These are phyloP conservation scores for Delonix regia DNA, from an alignment of 306 rosid species.

Conservation along the genomic window DNA sequence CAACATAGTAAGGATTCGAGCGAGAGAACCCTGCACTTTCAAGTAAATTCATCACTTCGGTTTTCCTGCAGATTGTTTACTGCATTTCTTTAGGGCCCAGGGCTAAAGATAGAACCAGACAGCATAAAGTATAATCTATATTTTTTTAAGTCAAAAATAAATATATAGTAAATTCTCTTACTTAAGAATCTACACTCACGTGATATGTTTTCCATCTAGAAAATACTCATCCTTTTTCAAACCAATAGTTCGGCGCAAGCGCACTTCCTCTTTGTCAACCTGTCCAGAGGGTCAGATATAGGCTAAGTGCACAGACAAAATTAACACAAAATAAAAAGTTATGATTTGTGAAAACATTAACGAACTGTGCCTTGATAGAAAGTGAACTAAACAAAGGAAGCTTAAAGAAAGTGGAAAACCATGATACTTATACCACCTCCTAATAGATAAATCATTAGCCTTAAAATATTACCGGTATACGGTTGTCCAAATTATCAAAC, in stretches of 20 bases:
- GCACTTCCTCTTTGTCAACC: conserved; percentile 99
- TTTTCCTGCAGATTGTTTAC: conserved; percentile 63
- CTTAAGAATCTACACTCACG: conserved; percentile 57
- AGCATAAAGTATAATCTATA: conserved; percentile 11
- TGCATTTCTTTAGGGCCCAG: conserved; percentile 12
- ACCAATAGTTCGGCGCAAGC: conserved; percentile 86
- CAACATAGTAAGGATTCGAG: conserved; percentile 98
- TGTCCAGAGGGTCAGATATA: conserved; percentile 36
- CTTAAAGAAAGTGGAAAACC: background rate
- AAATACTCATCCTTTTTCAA: conserved; percentile 92
- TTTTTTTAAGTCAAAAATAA: background rate
- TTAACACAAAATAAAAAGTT: conserved; percentile 13
- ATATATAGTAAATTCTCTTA: background rate
- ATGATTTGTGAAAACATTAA: conserved; percentile 21
- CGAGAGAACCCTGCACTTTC: conserved; percentile 99
- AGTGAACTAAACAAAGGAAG: background rate
- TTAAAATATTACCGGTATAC: conserved; percentile 82
- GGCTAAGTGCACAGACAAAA: conserved; percentile 9
- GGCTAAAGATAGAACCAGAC: conserved; percentile 16
- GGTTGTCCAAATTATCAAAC: conserved; percentile 91
- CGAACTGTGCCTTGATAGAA: background rate
- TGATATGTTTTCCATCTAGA: conserved; percentile 95
- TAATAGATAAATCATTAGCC: conserved; percentile 21
- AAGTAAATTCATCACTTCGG: conserved; percentile 97
- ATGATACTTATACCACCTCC: conserved; percentile 4